Conservation (phyloP, 306 rosid genomes). For the Inga leiocalycina region DNA sequence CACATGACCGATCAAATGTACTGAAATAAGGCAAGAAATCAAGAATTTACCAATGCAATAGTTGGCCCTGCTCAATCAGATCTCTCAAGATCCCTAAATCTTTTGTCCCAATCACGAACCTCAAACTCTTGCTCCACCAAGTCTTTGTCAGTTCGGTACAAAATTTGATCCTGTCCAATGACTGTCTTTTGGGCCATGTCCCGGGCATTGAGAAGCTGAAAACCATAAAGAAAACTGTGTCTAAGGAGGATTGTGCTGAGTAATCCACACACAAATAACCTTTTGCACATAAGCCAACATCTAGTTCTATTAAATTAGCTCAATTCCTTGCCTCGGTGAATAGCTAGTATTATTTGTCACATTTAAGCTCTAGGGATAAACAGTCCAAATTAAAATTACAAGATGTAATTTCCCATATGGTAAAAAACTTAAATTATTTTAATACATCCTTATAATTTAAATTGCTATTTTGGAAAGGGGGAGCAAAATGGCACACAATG, state of each 20-base stretch:
- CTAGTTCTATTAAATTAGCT: not conserved
- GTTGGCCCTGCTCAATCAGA: slow-evolving; percentile 55
- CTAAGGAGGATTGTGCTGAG: slow-evolving; percentile 1
- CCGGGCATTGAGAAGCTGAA: slow-evolving; percentile 90
- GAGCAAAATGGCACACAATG: slow-evolving; percentile 1
- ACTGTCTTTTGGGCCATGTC: slow-evolving; percentile 90
- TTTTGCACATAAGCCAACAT: not conserved
- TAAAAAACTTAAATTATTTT: not conserved
- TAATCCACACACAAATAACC: not conserved
- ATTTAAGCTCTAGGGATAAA: not conserved
- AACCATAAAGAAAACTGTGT: slow-evolving; percentile 30
- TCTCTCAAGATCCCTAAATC: slow-evolving; percentile 79
- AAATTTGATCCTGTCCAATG: slow-evolving; percentile 88
- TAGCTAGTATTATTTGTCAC: not conserved
- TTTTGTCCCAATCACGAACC: slow-evolving; percentile 80
- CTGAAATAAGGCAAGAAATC: not conserved
- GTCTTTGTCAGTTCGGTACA: slow-evolving; percentile 90
- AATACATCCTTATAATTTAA: not conserved
- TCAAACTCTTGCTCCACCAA: slow-evolving; percentile 87
- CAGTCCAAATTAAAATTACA: not conserved
- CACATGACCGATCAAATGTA: not conserved
- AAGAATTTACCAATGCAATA: slow-evolving; percentile 26
- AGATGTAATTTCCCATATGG: not conserved
- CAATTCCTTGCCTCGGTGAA: not conserved
- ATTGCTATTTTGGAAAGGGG: not conserved